Evolutionary conservation across 1,284 basidiomycete species (phyloP).

Genomic region (Trichosporon asahii): DNA sequence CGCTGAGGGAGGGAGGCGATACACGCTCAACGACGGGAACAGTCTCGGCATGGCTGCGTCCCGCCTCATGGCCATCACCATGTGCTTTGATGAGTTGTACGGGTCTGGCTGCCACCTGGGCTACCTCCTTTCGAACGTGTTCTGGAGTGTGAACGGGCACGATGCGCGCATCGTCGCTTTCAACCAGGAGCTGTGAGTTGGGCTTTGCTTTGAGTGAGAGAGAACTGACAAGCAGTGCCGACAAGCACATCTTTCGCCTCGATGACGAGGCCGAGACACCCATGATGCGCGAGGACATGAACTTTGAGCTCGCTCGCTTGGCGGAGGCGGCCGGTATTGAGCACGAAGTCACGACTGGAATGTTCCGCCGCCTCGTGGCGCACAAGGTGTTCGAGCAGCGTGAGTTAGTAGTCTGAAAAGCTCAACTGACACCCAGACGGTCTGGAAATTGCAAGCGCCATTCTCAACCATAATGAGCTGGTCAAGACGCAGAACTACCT

Average conservation of each 20-base stretch:
- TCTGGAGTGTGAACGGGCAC: neutral
- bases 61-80: neutral
- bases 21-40: neutral
- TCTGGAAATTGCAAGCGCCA: neutral
- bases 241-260: slow-evolving; percentile 1
- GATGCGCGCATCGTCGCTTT: neutral
- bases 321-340: neutral
- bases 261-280: neutral
- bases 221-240: neutral
- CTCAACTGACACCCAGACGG: slow-evolving; percentile 3
- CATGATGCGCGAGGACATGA: slow-evolving; percentile 4
- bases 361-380: slow-evolving; percentile 10
- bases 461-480: neutral
- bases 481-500: slow-evolving; percentile 8
- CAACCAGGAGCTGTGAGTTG: neutral
- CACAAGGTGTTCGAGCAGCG: slow-evolving; percentile 9
- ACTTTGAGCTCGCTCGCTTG: slow-evolving; percentile 8
- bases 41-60: slow-evolving; percentile 9
- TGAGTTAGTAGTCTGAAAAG: neutral
- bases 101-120: neutral
- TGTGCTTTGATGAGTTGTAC: slow-evolving; percentile 3
- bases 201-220: too few relatives aligned
- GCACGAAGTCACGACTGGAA: slow-evolving; percentile 1
- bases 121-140: slow-evolving; percentile 7
- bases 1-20: neutral